Conservation (phyloP, 345 rosid genomes). For the Eutrema japonicum region DNA sequence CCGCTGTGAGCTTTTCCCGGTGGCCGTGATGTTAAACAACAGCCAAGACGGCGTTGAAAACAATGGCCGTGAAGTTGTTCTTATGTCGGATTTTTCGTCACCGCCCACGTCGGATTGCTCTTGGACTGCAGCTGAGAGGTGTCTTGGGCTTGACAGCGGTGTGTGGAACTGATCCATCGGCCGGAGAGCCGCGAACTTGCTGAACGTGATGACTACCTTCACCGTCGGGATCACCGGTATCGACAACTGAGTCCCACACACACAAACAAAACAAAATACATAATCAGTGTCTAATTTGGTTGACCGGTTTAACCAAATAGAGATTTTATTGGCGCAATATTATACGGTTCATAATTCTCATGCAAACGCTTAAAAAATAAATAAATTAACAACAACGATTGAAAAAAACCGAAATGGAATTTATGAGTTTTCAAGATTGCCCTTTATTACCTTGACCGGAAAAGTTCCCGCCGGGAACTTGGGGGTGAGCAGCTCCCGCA, state of each 20-base stretch:
- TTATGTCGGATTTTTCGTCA: slow-evolving; percentile 48
- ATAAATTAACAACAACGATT: no score
- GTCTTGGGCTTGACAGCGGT: slow-evolving; percentile 81
- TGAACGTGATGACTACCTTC: slow-evolving; percentile 85
- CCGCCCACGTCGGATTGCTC: slow-evolving; percentile 47
- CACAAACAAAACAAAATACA: not conserved
- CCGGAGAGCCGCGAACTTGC: slow-evolving; percentile 74
- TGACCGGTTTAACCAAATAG: not conserved
- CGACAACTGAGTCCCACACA: slow-evolving; percentile 59
- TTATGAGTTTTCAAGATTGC: not conserved
- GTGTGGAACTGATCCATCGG: slow-evolving; percentile 80
- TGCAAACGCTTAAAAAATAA: slow-evolving; percentile 4
- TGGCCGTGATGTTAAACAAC: slow-evolving; percentile 45
- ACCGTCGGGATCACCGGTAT: slow-evolving; percentile 98
- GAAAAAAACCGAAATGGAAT: not conserved
- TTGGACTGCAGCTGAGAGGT: slow-evolving; percentile 39
- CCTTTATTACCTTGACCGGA: slow-evolving; percentile 78
- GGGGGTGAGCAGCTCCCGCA: slow-evolving; percentile 83
- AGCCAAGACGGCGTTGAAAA: slow-evolving; percentile 59
- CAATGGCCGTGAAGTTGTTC: slow-evolving; percentile 33
- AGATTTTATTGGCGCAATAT: not conserved
- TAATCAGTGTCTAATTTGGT: not conserved
- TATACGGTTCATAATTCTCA: slow-evolving; percentile 1
- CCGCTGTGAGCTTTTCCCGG: slow-evolving; percentile 50
- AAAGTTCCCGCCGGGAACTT: slow-evolving; percentile 88